Evolutionary conservation across 2,329 filamentous ascomycete species (phyloP).

Genomic region (Aspergillus terreus): DNA sequence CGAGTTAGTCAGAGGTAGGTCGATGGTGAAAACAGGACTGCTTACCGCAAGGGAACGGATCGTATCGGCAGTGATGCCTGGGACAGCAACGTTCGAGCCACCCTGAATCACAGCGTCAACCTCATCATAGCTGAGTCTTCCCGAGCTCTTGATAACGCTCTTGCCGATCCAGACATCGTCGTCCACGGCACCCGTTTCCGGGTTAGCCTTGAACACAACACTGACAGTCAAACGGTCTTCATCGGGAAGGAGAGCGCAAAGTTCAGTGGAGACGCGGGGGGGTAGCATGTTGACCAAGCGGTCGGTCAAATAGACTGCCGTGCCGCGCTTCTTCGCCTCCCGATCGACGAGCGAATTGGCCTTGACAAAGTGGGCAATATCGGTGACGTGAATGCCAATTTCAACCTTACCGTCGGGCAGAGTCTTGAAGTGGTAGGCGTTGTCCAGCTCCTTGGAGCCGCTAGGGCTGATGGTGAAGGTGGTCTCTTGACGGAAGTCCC

Average conservation of each 20-base stretch:
- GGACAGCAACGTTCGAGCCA: conserved; percentile 58
- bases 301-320: conserved; percentile 91
- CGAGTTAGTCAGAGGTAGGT: neutral
- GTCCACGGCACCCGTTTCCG: conserved; percentile 75
- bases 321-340: conserved; percentile 96
- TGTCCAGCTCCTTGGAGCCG: conserved; percentile 81
- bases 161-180: conserved; percentile 93
- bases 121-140: conserved; percentile 78
- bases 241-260: conserved; percentile 83
- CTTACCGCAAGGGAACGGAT: conserved; percentile 73
- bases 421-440: conserved; percentile 87
- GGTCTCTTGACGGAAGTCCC: conserved; percentile 84
- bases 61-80: conserved; percentile 67
- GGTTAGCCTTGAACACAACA: conserved; percentile 87
- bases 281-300: conserved; percentile 84
- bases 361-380: conserved; percentile 96
- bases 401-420: conserved; percentile 82
- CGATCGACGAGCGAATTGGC: conserved; percentile 91
- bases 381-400: conserved; percentile 90
- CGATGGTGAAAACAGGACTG: conserved; percentile 8
- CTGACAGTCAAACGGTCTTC: conserved; percentile 88
- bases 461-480: conserved; percentile 91
- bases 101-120: conserved; percentile 78
- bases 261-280: conserved; percentile 74
- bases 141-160: conserved; percentile 85